phyloP scores from a whole-genome alignment of 768 basidiomycete species.

The Podaxis carcinomalis region DNA sequence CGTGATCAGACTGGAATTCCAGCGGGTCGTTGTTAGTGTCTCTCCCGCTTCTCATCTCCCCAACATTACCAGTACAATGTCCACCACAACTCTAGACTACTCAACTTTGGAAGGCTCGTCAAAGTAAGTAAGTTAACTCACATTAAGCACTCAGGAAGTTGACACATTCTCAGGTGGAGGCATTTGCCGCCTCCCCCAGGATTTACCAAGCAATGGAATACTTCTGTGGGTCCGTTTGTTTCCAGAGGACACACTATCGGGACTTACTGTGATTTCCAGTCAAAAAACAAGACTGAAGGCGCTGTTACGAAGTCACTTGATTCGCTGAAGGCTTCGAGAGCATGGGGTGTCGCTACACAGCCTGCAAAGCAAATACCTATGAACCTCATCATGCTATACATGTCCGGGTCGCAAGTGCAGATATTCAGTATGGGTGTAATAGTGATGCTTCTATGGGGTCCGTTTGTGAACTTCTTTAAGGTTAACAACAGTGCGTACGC shows the following conservation, averaged over 20 bases:
- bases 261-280: constrained; percentile 26
- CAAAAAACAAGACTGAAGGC: constrained; percentile 33
- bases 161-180: constrained; percentile 44
- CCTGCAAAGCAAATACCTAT: constrained; percentile 92
- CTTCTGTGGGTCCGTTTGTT: constrained; percentile 24
- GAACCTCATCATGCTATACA: constrained; percentile 98
- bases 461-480: constrained; percentile 76
- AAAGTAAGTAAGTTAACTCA: constrained; percentile 3
- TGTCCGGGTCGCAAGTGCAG: constrained; percentile 94
- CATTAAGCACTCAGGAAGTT: background rate
- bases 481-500: constrained; percentile 68
- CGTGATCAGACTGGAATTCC: background rate
- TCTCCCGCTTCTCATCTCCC: background rate
- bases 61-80: background rate
- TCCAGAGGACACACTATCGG: background rate
- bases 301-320: constrained; percentile 50
- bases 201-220: constrained; percentile 42
- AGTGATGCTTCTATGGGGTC: constrained; percentile 84
- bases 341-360: constrained; percentile 79
- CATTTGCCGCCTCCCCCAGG: constrained; percentile 64
- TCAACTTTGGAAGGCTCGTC: constrained; percentile 12
- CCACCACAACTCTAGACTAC: constrained; percentile 12
- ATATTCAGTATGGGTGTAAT: constrained; percentile 97
- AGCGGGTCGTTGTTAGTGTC: background rate
- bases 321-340: constrained; percentile 68